phyloP scores from a whole-genome alignment of 257 asterid genomes.

The Capsicum rhomboideum region DNA sequence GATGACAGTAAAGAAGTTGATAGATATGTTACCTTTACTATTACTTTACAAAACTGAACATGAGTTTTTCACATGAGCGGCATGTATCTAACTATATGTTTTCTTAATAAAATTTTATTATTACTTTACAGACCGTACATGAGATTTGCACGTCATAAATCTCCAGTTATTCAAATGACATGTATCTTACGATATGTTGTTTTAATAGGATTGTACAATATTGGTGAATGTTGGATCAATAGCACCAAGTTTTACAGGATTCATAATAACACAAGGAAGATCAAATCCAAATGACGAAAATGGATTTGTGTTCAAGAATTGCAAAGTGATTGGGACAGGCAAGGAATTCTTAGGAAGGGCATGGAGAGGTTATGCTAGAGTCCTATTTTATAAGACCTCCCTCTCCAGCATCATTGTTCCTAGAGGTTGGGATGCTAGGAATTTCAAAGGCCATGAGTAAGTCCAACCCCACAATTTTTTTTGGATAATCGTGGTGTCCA shows the following conservation, averaged over 20 bases:
- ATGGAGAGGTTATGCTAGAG: constrained; percentile 5
- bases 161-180: neutral
- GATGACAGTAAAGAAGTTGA: too few species aligned
- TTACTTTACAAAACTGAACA: too few species aligned
- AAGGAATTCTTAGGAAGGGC: constrained; percentile 6
- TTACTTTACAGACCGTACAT: neutral
- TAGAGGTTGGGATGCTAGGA: constrained; percentile 12
- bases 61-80: too few species aligned
- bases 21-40: too few species aligned
- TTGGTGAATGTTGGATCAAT: constrained; percentile 7
- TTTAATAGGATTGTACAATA: constrained; percentile 24
- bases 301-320: constrained; percentile 8
- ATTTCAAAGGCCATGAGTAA: constrained; percentile 4
- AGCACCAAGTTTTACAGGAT: constrained; percentile 5
- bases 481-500: neutral
- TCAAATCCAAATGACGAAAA: neutral
- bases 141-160: neutral
- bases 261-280: constrained; percentile 37
- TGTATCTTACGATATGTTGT: neutral
- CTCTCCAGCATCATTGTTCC: constrained; percentile 1
- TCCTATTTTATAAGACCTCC: neutral
- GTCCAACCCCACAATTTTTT: neutral
- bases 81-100: too few species aligned
- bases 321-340: constrained; percentile 4
- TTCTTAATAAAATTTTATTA: too few species aligned